phyloP scores from a whole-genome alignment of 192 early-diverging fungal genomes.

The Dispira parvispora region DNA sequence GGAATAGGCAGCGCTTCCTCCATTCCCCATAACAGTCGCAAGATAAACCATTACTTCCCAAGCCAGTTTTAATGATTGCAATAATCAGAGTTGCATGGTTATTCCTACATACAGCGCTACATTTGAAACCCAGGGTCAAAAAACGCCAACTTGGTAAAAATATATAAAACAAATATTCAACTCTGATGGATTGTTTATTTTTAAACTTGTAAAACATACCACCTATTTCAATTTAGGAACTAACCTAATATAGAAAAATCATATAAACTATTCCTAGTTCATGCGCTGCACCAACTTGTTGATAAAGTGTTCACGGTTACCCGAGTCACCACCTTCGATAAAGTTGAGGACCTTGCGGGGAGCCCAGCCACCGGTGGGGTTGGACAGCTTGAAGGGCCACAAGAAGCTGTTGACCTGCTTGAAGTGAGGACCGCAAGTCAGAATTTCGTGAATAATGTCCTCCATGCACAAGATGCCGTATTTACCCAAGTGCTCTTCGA shows the following conservation, averaged over 20 bases:
- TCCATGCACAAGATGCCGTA: conserved; percentile 95
- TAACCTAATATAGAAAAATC: conserved; percentile 10
- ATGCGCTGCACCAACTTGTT: conserved; percentile 92
- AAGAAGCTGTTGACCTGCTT: conserved; percentile 96
- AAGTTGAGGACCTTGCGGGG: conserved; percentile 91
- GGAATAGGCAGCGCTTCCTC: too few relatives aligned
- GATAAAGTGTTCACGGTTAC: conserved; percentile 94
- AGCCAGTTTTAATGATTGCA: too few relatives aligned
- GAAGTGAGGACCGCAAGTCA: conserved; percentile 95
- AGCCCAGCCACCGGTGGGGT: conserved; percentile 91
- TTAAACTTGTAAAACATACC: too few relatives aligned
- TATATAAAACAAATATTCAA: too few relatives aligned
- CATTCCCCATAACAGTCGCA: too few relatives aligned
- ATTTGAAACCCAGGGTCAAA: too few relatives aligned
- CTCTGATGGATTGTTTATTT: too few relatives aligned
- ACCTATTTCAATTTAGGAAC: too few relatives aligned
- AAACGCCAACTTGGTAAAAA: too few relatives aligned
- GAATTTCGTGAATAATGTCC: conserved; percentile 97
- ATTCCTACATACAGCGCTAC: too few relatives aligned
- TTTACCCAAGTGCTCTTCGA: conserved; percentile 82
- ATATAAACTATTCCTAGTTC: conserved; percentile 49
- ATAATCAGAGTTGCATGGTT: too few relatives aligned
- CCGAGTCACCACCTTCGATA: conserved; percentile 93
- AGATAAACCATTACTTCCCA: too few relatives aligned
- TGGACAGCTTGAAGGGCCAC: conserved; percentile 98